Conservation (phyloP, 2,329 filamentous ascomycete genomes). For the Mollisia scopiformis region DNA sequence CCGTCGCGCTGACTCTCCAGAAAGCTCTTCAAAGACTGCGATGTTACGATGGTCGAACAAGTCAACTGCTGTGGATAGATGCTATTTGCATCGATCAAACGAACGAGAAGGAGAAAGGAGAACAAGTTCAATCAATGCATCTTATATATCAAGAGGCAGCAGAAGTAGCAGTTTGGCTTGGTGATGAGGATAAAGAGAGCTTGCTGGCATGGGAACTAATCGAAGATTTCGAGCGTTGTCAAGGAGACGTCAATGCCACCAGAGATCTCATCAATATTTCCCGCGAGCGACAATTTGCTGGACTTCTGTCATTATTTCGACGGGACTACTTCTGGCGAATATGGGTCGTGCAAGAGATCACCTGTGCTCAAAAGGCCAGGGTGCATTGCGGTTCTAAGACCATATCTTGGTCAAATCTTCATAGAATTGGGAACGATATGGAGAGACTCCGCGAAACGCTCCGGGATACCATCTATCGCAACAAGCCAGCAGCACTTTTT, state of each 20-base stretch:
- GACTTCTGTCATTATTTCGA: constrained; percentile 9
- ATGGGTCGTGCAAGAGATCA: constrained; percentile 20
- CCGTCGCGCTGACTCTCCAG: constrained; percentile 7
- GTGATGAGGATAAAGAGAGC: not conserved
- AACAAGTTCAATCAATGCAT: not conserved
- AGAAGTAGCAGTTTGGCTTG: not conserved
- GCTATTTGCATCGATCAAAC: not conserved
- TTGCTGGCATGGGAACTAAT: not conserved
- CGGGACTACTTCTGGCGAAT: constrained; percentile 19
- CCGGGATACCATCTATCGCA: constrained; percentile 1
- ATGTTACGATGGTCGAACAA: not conserved
- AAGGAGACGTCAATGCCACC: not conserved
- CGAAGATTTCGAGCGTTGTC: not conserved
- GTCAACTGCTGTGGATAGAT: not conserved
- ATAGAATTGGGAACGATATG: constrained; percentile 1
- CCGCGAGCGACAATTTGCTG: constrained; percentile 5
- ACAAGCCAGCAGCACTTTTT: constrained; percentile 8
- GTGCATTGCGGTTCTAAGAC: constrained; percentile 13
- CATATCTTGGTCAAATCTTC: constrained; percentile 8
- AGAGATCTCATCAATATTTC: not conserved
- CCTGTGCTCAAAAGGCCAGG: not conserved
- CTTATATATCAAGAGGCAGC: not conserved
- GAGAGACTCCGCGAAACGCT: not conserved
- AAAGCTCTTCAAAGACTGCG: constrained; percentile 13
- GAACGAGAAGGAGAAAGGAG: not conserved